Base-by-base conservation (phyloP, 768 basidiomycete genomes). In the Russula emetica region DNA sequence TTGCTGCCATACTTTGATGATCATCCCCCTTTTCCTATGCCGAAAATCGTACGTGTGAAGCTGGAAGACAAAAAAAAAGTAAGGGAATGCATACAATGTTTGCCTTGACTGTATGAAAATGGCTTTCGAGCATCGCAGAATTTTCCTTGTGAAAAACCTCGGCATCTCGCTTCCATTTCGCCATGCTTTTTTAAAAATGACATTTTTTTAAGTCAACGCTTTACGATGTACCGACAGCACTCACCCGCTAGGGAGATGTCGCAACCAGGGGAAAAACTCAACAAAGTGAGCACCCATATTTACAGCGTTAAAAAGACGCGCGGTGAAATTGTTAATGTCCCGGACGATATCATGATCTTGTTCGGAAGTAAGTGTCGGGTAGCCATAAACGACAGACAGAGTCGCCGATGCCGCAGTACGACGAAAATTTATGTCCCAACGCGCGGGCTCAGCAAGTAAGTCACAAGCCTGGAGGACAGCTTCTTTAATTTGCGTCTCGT, bases 111-210 rank as follows among this genome's bases (percentile, higher is more conserved):
- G 18, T 28, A 28, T 14, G 38, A 10, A 45, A 5, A 5, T 45
- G 40, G 5, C 55, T 20, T 44, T 57, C 28, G 18, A 57, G 20
- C 55, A 57, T 57, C 28, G 26, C 55, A 9, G 55, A 30, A 44
- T 45, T 42, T 30, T 45, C 10, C 20, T 44, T 34, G 26, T 44
- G n/a, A 8, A 28, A 44, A 6, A 6, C 13, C 28, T 57, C 42
- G 2, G 55, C 55, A 1, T 57, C 42, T 18, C 55, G 26, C 30
- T 57, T 49, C 22, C 47, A 22, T 14, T 49, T 49, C 18, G 47
- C 47, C 22, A 49, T 20, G n/a, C n/a, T 18, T 28, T 45, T 10
- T 28, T 57, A n/a, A 2, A 7, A 34, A 20, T 6, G 4, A 22
- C n/a, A n/a, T n/a, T 32, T n/a, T 34, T 6, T 32, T 3, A 4